phyloP scores from a whole-genome alignment of 768 basidiomycete genomes.

The Naganishia randhawae region DNA sequence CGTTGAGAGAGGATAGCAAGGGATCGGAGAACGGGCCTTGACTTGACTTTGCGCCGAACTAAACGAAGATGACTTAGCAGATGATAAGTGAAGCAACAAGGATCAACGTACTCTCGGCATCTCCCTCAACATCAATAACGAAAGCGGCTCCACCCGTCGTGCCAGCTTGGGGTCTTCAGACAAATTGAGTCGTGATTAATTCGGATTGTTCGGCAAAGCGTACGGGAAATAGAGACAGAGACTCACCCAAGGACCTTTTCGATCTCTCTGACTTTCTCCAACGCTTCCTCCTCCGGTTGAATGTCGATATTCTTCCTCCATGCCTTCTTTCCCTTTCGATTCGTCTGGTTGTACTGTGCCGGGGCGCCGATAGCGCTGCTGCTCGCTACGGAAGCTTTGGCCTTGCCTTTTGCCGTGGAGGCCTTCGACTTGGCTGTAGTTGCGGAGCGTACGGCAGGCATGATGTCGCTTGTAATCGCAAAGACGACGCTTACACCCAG shows the following conservation, averaged over 20 bases:
- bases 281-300: constrained; percentile 66
- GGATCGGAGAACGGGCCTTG: constrained; percentile 53
- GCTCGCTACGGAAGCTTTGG: constrained; percentile 15
- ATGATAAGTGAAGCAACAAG: no score
- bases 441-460: constrained; percentile 10
- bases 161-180: neutral
- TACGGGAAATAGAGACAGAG: neutral
- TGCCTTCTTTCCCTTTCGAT: constrained; percentile 83
- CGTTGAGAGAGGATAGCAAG: constrained; percentile 77
- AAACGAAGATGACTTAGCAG: neutral
- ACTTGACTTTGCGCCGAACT: constrained; percentile 35
- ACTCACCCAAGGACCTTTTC: constrained; percentile 74
- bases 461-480: neutral
- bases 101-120: constrained; percentile 17
- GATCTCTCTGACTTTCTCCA: constrained; percentile 75
- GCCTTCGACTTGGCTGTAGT: constrained; percentile 4
- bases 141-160: neutral
- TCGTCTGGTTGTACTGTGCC: constrained; percentile 58
- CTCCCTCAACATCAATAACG: constrained; percentile 26
- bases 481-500: neutral
- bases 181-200: neutral
- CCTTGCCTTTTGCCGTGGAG: constrained; percentile 18
- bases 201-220: neutral
- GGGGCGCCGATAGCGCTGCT: constrained; percentile 49
- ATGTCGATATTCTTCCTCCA: constrained; percentile 93